These are phyloP conservation scores for Psophocarpus tetragonolobus DNA, from an alignment of 306 rosid genomes.

Conservation along the genomic window DNA sequence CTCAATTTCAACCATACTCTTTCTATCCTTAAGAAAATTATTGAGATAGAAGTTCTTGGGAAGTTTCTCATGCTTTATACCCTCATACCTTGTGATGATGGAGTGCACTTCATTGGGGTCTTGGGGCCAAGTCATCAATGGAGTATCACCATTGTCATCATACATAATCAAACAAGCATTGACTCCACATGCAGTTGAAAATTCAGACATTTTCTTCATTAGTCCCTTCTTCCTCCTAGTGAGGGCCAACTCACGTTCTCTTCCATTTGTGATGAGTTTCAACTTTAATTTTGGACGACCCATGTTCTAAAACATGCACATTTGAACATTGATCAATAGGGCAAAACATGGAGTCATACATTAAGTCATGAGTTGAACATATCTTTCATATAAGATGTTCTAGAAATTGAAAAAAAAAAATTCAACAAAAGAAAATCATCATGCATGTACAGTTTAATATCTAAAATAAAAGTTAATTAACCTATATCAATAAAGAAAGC, in stretches of 20 bases:
- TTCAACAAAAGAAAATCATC: not conserved
- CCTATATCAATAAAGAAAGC: not conserved
- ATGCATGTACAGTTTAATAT: not conserved
- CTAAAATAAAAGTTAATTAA: not conserved
- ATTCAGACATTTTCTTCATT: conserved; percentile 4
- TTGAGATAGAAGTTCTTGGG: not conserved
- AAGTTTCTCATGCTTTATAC: not conserved
- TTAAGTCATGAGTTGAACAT: not conserved
- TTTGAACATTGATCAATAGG: not conserved
- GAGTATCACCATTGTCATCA: not conserved
- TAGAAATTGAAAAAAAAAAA: not conserved
- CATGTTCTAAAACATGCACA: conserved; percentile 18
- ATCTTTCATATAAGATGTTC: too few relatives aligned
- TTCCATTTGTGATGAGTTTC: not conserved
- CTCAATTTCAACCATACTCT: conserved; percentile 13
- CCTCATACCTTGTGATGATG: not conserved
- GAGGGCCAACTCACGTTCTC: not conserved
- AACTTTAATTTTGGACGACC: conserved; percentile 20
- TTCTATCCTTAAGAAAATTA: conserved; percentile 17
- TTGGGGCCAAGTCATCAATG: not conserved
- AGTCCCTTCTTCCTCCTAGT: conserved; percentile 25
- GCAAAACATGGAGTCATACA: not conserved
- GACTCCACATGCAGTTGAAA: not conserved
- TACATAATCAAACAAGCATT: conserved; percentile 11
- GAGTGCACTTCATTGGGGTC: not conserved